Conservation (phyloP, 78 protist species). For the Carpediemonas membranifera region DNA sequence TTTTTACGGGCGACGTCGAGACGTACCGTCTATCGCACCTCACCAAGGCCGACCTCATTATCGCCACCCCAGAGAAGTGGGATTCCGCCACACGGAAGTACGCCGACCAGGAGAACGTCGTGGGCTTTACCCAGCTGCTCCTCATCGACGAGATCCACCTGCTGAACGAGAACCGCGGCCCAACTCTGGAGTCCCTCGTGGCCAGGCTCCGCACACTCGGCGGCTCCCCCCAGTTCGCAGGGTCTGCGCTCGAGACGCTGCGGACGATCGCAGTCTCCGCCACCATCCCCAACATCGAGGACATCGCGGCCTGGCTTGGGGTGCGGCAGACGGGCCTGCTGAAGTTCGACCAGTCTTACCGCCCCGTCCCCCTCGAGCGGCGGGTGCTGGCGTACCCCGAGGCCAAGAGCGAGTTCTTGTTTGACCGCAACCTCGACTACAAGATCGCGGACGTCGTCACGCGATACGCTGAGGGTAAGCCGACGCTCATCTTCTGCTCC, state of each 20-base stretch:
- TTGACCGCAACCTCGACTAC: constrained; percentile 19
- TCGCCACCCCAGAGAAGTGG: constrained; percentile 53
- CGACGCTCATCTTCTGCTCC: constrained; percentile 36
- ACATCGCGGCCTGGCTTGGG: constrained; percentile 12
- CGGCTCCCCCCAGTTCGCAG: neutral
- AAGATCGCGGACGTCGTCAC: constrained; percentile 5
- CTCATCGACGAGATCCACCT: constrained; percentile 49
- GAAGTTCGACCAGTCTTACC: neutral
- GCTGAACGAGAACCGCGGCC: constrained; percentile 41
- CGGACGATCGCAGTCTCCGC: constrained; percentile 39
- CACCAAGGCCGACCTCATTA: constrained; percentile 1
- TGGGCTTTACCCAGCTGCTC: constrained; percentile 3
- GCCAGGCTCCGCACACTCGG: neutral
- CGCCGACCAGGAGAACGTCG: neutral
- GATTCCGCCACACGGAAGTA: constrained; percentile 8
- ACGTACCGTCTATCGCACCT: neutral
- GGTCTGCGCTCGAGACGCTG: neutral
- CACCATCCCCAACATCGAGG: constrained; percentile 41
- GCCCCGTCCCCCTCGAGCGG: constrained; percentile 15
- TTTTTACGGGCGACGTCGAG: neutral
- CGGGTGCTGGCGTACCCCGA: constrained; percentile 2
- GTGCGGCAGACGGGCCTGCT: neutral
- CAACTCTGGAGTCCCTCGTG: constrained; percentile 45
- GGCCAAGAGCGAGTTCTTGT: constrained; percentile 6
- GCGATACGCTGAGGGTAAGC: constrained; percentile 17